phyloP scores from a whole-genome alignment of 192 early-diverging fungal species.

The Coemansia sp. region DNA sequence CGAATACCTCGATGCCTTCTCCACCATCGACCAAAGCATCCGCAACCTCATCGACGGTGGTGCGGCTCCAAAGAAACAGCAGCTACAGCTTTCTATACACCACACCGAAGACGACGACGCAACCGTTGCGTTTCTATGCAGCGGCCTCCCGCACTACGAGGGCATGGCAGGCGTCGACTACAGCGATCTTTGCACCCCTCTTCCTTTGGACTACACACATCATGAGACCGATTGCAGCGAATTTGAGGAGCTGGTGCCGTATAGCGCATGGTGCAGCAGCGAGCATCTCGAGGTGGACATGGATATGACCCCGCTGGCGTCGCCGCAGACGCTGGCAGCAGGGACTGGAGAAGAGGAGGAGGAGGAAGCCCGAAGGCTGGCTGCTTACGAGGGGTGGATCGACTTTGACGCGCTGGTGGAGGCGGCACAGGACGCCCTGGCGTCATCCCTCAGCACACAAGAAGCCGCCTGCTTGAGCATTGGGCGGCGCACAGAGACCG shows the following conservation, averaged over 20 bases:
- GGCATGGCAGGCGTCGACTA: constrained; percentile 36
- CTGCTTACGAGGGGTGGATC: constrained; percentile 42
- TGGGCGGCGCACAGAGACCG: constrained; percentile 30
- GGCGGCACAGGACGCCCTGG: constrained; percentile 3
- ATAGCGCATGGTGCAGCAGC: constrained; percentile 12
- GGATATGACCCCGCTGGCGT: constrained; percentile 7
- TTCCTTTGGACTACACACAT: constrained; percentile 8
- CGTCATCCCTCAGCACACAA: background rate
- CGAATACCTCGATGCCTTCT: constrained; percentile 38
- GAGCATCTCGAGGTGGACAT: background rate
- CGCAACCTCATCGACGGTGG: constrained; percentile 29
- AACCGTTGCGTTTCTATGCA: constrained; percentile 45
- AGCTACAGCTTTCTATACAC: background rate
- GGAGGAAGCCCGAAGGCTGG: constrained; percentile 12
- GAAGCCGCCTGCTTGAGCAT: background rate
- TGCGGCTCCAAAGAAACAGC: background rate
- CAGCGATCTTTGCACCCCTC: constrained; percentile 19
- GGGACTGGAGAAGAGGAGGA: constrained; percentile 11
- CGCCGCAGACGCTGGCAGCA: constrained; percentile 24
- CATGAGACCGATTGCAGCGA: constrained; percentile 2
- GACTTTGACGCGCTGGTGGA: constrained; percentile 29
- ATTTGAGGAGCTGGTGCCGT: constrained; percentile 19
- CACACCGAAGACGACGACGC: constrained; percentile 32
- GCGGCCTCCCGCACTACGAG: constrained; percentile 48
- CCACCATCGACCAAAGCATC: constrained; percentile 38